Conservation (phyloP, 139 green algal genomes). For the Tetradesmus lagerheimii region DNA sequence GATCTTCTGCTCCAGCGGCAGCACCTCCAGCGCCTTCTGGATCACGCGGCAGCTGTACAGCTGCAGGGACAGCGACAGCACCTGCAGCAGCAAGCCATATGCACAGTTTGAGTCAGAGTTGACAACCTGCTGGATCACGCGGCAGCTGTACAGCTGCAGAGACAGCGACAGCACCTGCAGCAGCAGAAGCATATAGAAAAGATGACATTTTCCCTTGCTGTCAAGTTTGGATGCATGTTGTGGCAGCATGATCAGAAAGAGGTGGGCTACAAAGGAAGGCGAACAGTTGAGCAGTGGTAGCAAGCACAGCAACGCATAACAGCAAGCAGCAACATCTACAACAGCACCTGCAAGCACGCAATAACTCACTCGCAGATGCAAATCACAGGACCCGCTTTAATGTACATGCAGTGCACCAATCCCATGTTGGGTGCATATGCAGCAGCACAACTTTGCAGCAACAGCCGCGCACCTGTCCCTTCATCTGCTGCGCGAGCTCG, state of each 20-base stretch:
- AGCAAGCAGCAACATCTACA: not conserved
- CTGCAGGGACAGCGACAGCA: constrained; percentile 83
- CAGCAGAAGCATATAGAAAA: constrained; percentile 1
- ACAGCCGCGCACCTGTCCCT: constrained; percentile 52
- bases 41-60: constrained; percentile 96
- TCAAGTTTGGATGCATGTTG: no score
- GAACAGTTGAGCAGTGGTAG: no score
- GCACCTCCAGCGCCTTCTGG: constrained; percentile 89
- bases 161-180: constrained; percentile 70
- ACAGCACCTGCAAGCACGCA: no score
- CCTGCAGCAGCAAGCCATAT: constrained; percentile 30
- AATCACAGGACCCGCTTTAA: no score
- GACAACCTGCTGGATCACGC: constrained; percentile 90
- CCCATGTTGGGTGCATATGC: not conserved
- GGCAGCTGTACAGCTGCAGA: constrained; percentile 94
- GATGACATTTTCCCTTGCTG: no score
- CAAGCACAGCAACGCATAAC: no score
- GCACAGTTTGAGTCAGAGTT: no score
- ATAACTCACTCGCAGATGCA: no score
- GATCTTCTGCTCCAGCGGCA: constrained; percentile 52
- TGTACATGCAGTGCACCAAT: no score
- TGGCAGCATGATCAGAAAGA: no score
- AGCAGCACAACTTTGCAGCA: not conserved
- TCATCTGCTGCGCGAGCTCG: constrained; percentile 49
- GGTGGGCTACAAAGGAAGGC: no score